Conservation (phyloP, 164 flowering plant species). For the Houttuynia cordata region DNA sequence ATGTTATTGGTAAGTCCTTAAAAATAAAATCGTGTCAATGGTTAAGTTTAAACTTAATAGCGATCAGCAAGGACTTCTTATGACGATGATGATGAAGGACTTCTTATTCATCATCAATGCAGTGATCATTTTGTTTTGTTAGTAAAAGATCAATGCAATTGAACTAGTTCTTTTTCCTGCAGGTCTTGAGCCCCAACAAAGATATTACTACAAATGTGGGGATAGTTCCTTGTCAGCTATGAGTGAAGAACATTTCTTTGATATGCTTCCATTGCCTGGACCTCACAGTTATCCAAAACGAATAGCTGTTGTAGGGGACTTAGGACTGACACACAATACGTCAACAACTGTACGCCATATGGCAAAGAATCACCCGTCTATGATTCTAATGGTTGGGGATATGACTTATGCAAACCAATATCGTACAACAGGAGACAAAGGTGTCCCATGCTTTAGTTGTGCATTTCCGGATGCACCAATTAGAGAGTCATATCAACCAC, state of each 20-base stretch:
- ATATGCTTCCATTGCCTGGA: conserved; percentile 44
- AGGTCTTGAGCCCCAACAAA: conserved; percentile 69
- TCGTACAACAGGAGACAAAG: conserved; percentile 70
- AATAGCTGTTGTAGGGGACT: conserved; percentile 74
- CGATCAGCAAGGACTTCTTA: too few relatives aligned
- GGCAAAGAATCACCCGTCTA: conserved; percentile 50
- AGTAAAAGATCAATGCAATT: background rate
- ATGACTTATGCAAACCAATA: conserved; percentile 79
- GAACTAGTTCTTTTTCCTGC: conserved; percentile 2
- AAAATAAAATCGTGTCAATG: too few relatives aligned
- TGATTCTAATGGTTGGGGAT: conserved; percentile 83
- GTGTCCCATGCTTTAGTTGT: conserved; percentile 63
- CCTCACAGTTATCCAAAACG: conserved; percentile 40
- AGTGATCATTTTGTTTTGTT: too few relatives aligned
- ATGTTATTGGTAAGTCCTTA: too few relatives aligned
- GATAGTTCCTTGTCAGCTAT: conserved; percentile 68
- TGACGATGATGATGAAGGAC: too few relatives aligned
- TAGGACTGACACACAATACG: conserved; percentile 82
- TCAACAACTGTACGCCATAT: conserved; percentile 72
- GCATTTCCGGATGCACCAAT: conserved; percentile 83
- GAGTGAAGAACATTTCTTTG: conserved; percentile 56
- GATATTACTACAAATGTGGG: conserved; percentile 74
- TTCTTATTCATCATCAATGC: too few relatives aligned
- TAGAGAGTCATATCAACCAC: conserved; percentile 87
- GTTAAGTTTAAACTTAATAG: too few relatives aligned